phyloP scores from a whole-genome alignment of 257 asterid species.

The Verbascum thapsus region DNA sequence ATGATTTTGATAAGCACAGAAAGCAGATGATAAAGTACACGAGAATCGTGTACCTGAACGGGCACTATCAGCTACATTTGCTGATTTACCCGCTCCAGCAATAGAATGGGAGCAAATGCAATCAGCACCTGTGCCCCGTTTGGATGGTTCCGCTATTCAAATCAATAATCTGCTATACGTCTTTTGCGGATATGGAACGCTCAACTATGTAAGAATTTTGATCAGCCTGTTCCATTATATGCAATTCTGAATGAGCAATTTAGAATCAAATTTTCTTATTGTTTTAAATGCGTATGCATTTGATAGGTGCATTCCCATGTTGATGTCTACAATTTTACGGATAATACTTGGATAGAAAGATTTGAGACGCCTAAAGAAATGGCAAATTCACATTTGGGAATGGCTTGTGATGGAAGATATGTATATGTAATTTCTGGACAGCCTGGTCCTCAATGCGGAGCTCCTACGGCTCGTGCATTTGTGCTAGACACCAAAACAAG shows the following conservation, averaged over 20 bases:
- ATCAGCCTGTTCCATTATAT: neutral
- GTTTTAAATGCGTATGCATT: conserved; percentile 17
- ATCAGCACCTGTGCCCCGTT: conserved; percentile 76
- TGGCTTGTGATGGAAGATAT: conserved; percentile 77
- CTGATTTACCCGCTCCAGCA: conserved; percentile 76
- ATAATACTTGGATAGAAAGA: conserved; percentile 56
- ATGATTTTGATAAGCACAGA: conserved; percentile 22
- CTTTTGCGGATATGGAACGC: conserved; percentile 59
- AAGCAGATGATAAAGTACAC: conserved; percentile 18
- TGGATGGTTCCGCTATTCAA: conserved; percentile 75
- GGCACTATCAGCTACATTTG: conserved; percentile 57
- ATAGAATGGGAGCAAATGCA: conserved; percentile 82
- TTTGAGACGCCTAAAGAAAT: conserved; percentile 64
- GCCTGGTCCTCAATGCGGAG: conserved; percentile 70
- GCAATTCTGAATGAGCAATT: conserved; percentile 3
- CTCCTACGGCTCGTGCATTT: conserved; percentile 50
- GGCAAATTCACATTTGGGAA: conserved; percentile 80
- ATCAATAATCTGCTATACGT: conserved; percentile 59
- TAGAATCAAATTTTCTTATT: neutral
- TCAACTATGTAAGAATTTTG: conserved; percentile 55
- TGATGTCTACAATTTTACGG: conserved; percentile 65
- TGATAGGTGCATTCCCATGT: conserved; percentile 75
- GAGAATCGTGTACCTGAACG: conserved; percentile 37
- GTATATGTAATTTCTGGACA: conserved; percentile 68
- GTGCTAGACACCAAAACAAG: conserved; percentile 58